A percentile compares a stretch with the other conserved stretches of the same genome.
phyloP scores from a whole-genome alignment of 1,284 basidiomycete species.

The Trichosporon faecale region DNA sequence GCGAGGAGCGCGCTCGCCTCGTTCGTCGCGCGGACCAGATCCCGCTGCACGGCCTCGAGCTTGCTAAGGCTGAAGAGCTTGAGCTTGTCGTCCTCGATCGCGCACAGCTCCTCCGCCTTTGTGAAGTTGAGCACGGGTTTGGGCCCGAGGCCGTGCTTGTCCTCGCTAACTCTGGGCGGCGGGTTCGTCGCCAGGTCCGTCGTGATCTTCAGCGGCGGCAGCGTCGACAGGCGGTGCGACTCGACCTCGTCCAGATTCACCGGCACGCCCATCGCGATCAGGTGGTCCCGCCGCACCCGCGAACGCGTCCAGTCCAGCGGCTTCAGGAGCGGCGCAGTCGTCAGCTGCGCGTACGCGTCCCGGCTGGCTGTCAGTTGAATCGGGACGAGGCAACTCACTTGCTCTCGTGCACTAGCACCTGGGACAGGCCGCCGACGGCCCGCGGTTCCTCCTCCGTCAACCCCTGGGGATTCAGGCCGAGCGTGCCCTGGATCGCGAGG shows the following conservation, averaged over 20 bases:
- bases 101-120: conserved; percentile 65
- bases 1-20: conserved; percentile 70
- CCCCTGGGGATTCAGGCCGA: conserved; percentile 58
- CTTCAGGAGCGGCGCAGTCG: conserved; percentile 55
- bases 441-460: conserved; percentile 71
- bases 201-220: conserved; percentile 74
- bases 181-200: conserved; percentile 54
- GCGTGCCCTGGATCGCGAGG: conserved; percentile 62
- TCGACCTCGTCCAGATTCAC: conserved; percentile 89
- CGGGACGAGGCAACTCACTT: conserved; percentile 56
- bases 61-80: conserved; percentile 65
- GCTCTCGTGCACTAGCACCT: conserved; percentile 64
- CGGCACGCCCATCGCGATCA: conserved; percentile 84
- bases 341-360: conserved; percentile 65
- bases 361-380: conserved; percentile 58
- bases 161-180: conserved; percentile 50
- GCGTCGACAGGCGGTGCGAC: conserved; percentile 63
- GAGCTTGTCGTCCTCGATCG: conserved; percentile 64
- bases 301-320: conserved; percentile 89
- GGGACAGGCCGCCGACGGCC: conserved; percentile 71
- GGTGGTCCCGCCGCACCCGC: conserved; percentile 77
- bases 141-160: conserved; percentile 64
- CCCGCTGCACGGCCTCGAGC: conserved; percentile 64
- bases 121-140: conserved; percentile 67
- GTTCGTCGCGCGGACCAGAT: conserved; percentile 66